A percentile compares a stretch with the other conserved stretches of the same genome.
These are phyloP conservation scores for Suillus alpinus DNA, from an alignment of 768 basidiomycete species.

Conservation along the genomic window DNA sequence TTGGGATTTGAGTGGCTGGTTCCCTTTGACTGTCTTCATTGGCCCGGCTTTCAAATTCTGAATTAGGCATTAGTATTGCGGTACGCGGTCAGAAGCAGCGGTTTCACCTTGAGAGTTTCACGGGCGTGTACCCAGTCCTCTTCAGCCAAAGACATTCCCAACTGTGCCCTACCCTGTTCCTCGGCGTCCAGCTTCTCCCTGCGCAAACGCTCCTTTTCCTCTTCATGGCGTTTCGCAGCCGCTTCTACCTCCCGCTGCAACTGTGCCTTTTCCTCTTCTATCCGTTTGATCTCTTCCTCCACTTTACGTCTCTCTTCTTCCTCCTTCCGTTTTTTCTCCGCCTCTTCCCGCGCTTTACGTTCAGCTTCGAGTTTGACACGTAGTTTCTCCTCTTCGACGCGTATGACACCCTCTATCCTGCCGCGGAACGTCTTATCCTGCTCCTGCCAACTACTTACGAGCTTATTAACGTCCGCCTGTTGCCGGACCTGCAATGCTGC, in stretches of 20 bases:
- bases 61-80: constrained; percentile 20
- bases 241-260: constrained; percentile 32
- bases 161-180: constrained; percentile 35
- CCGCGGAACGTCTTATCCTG: constrained; percentile 47
- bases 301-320: constrained; percentile 45
- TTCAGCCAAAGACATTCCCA: constrained; percentile 53
- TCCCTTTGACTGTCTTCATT: constrained; percentile 61
- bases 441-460: constrained; percentile 45
- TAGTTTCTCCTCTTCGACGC: constrained; percentile 59
- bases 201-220: constrained; percentile 34
- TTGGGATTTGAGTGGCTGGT: constrained; percentile 50
- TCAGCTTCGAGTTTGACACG: constrained; percentile 55
- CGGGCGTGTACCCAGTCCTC: constrained; percentile 68
- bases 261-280: constrained; percentile 41
- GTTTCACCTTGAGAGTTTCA: constrained; percentile 48
- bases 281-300: constrained; percentile 41
- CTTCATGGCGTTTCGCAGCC: constrained; percentile 28
- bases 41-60: constrained; percentile 64
- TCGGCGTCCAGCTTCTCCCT: constrained; percentile 37
- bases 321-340: constrained; percentile 44
- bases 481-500: constrained; percentile 41
- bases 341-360: constrained; percentile 46
- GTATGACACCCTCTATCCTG: constrained; percentile 61
- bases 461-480: constrained; percentile 42
- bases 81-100: constrained; percentile 9